Percentiles rank a stretch among this genome's conserved stretches.
These are phyloP conservation scores for Citrus medica DNA, from an alignment of 345 rosid species.

Conservation along the genomic window DNA sequence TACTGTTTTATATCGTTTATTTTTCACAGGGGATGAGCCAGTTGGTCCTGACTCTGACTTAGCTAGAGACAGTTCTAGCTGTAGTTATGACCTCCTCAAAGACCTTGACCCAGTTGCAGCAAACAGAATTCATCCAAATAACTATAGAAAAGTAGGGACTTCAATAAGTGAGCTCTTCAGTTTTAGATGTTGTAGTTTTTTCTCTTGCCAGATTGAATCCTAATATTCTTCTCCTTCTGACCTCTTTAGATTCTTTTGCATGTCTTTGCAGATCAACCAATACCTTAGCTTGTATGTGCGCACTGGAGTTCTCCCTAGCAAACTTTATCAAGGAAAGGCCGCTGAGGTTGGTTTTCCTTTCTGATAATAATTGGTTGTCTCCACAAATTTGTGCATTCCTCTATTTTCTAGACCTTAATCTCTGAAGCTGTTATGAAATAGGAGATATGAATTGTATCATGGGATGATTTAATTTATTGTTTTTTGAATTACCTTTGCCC, in stretches of 20 bases:
- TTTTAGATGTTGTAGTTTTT: background rate
- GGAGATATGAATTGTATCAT: background rate
- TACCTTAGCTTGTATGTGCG: conserved; percentile 68
- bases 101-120: conserved; percentile 90
- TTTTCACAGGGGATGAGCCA: conserved; percentile 36
- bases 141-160: conserved; percentile 65
- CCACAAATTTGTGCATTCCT: background rate
- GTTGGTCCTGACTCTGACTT: conserved; percentile 25
- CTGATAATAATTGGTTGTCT: background rate
- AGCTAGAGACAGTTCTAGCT: conserved; percentile 23
- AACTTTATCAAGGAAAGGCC: conserved; percentile 60
- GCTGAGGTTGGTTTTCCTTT: conserved; percentile 58
- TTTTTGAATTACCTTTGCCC: background rate
- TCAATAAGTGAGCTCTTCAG: background rate
- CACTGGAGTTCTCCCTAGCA: conserved; percentile 71
- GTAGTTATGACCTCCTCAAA: conserved; percentile 60
- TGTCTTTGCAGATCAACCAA: conserved; percentile 63
- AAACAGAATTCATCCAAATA: conserved; percentile 86
- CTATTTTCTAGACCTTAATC: background rate
- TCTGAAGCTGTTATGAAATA: background rate
- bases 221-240: background rate
- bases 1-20: background rate
- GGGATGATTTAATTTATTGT: background rate
- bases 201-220: background rate
- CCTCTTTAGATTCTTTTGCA: conserved; percentile 12